A percentile compares a stretch with the other conserved stretches of the same genome.
Evolutionary conservation across 257 asterid species (phyloP).

Genomic region (Solanum chaucha): DNA sequence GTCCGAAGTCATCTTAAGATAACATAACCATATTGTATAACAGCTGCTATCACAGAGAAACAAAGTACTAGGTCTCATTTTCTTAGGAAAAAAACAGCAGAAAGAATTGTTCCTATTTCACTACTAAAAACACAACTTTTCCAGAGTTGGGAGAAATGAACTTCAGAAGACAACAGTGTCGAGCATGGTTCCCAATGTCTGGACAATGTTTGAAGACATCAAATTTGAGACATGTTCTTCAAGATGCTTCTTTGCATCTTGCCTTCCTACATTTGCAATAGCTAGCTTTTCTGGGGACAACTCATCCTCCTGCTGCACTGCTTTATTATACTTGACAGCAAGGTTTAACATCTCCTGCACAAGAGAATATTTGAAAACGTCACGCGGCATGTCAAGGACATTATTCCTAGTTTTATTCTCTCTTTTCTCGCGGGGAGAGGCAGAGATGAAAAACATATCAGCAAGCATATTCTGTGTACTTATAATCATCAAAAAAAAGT

Average conservation of each 20-base stretch:
- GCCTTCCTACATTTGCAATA: slow-evolving; percentile 91
- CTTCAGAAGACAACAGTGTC: slow-evolving; percentile 84
- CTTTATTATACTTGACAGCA: slow-evolving; percentile 77
- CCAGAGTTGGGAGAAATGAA: background rate
- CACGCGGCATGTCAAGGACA: background rate
- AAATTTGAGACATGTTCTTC: slow-evolving; percentile 89
- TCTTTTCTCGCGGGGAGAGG: background rate
- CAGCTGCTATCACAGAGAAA: background rate
- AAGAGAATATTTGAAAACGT: background rate
- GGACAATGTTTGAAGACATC: slow-evolving; percentile 94
- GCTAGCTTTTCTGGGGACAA: slow-evolving; percentile 87
- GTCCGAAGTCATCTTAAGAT: background rate
- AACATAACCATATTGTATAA: background rate
- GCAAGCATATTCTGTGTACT: background rate
- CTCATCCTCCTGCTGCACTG: slow-evolving; percentile 98
- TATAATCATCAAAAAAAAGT: background rate
- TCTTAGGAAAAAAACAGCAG: background rate
- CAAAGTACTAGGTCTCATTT: background rate
- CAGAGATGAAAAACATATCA: background rate
- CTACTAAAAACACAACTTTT: background rate
- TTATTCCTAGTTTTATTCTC: background rate
- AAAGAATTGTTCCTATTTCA: background rate
- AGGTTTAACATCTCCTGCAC: slow-evolving; percentile 89
- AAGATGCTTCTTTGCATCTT: slow-evolving; percentile 94
- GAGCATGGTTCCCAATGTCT: slow-evolving; percentile 86